phyloP scores from a whole-genome alignment of 495 filamentous ascomycete genomes.

The Cairneyella variabilis region DNA sequence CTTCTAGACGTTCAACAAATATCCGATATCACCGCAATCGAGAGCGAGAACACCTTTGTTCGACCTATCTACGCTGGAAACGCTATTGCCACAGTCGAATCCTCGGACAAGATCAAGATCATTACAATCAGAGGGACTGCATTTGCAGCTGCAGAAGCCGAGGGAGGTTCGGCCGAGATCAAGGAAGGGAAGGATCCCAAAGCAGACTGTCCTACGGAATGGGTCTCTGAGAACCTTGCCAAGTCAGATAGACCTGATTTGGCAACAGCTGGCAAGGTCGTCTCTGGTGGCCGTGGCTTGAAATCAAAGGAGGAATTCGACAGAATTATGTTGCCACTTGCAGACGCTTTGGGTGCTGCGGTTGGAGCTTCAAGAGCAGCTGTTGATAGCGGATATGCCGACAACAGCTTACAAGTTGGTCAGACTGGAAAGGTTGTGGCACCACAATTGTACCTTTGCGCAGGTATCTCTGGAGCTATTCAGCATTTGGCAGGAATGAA shows the following conservation, averaged over 20 bases:
- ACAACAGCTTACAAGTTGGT: slow-evolving; percentile 97
- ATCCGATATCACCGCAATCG: slow-evolving; percentile 82
- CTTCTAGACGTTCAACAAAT: slow-evolving; percentile 89
- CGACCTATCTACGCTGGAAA: slow-evolving; percentile 98
- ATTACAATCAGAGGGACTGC: slow-evolving; percentile 91
- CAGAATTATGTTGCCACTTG: slow-evolving; percentile 81
- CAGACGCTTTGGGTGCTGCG: slow-evolving; percentile 86
- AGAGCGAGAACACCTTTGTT: slow-evolving; percentile 92
- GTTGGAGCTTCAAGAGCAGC: slow-evolving; percentile 93
- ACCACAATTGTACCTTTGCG: slow-evolving; percentile 90
- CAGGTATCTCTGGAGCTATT: slow-evolving; percentile 94
- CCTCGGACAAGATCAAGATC: slow-evolving; percentile 77
- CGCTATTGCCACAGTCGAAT: slow-evolving; percentile 95
- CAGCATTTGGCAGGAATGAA: slow-evolving; percentile 99
- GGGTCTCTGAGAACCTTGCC: slow-evolving; percentile 90
- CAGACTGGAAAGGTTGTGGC: slow-evolving; percentile 99
- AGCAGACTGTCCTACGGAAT: slow-evolving; percentile 66
- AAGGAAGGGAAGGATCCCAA: slow-evolving; percentile 73
- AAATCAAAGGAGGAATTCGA: slow-evolving; percentile 99
- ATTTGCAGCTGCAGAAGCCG: slow-evolving; percentile 60
- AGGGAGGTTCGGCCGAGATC: slow-evolving; percentile 50
- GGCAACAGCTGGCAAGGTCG: slow-evolving; percentile 79
- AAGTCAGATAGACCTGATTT: slow-evolving; percentile 95
- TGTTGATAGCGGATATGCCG: slow-evolving; percentile 97
- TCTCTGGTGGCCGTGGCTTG: slow-evolving; percentile 89